Evolutionary conservation across 164 flowering plant species (phyloP).

Genomic region (Umbilicus rupestris): DNA sequence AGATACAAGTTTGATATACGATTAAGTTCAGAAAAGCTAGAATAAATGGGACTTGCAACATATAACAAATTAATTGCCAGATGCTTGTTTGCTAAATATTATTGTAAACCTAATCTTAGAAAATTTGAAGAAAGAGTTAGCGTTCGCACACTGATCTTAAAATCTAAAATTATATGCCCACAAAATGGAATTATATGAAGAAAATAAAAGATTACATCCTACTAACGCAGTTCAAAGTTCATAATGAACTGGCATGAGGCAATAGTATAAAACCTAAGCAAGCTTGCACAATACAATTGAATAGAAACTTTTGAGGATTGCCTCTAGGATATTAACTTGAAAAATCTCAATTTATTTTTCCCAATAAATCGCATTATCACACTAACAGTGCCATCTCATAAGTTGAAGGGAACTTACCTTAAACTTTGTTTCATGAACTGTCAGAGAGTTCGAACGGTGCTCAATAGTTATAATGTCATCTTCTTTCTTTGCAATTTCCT

Average conservation of each 20-base stretch:
- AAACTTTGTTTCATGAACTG: constrained; percentile 10
- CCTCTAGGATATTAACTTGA: no score
- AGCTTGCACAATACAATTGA: not conserved
- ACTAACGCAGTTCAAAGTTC: not conserved
- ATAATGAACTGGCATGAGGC: not conserved
- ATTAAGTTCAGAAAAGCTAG: no score
- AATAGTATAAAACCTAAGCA: not conserved
- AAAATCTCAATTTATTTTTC: not conserved
- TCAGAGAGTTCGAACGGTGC: not conserved
- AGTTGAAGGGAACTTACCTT: not conserved
- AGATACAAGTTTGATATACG: not conserved
- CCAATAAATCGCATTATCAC: not conserved
- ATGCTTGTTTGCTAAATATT: no score
- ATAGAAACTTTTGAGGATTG: not conserved
- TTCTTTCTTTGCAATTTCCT: constrained; percentile 7
- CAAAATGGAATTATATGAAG: not conserved
- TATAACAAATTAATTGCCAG: not conserved
- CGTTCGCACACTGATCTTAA: not conserved
- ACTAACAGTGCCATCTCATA: not conserved
- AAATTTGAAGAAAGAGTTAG: not conserved
- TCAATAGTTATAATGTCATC: constrained; percentile 9
- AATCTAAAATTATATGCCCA: no score
- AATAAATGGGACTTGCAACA: no score
- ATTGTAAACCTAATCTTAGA: not conserved
- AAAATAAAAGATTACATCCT: not conserved